Evolutionary conservation across 257 asterid species (phyloP).

Genomic region (Cordia subcordata): DNA sequence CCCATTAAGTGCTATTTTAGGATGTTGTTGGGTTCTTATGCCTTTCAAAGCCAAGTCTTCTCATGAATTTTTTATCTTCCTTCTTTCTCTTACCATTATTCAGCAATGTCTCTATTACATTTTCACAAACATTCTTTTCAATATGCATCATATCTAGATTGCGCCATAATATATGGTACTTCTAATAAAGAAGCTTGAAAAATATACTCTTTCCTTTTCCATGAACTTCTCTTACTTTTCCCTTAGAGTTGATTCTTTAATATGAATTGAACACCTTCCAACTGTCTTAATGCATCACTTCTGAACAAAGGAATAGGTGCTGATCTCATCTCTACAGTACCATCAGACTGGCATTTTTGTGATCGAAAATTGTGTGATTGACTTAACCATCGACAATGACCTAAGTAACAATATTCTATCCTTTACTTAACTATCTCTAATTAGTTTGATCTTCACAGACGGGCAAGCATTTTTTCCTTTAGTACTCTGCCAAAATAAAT

Average conservation of each 20-base stretch:
- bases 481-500: no score
- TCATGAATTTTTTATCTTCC: conserved; percentile 1
- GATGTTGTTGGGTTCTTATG: neutral
- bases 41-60: neutral
- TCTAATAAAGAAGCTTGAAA: neutral
- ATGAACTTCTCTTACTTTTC: neutral
- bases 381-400: neutral
- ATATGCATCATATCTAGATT: neutral
- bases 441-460: neutral
- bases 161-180: neutral
- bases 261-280: neutral
- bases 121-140: conserved; percentile 13
- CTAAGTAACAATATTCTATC: neutral
- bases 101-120: conserved; percentile 1
- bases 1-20: neutral
- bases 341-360: neutral
- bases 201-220: conserved; percentile 2
- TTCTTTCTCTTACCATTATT: conserved; percentile 6
- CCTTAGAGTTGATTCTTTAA: neutral
- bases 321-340: neutral
- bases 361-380: no score
- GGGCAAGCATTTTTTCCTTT: neutral
- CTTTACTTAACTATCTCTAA: neutral
- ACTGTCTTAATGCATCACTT: neutral
- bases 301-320: neutral